A percentile compares a stretch with the other conserved stretches of the same genome.
These are phyloP conservation scores for Apiotrichum sp. DNA, from an alignment of 1,284 basidiomycete species.

Conservation along the genomic window DNA sequence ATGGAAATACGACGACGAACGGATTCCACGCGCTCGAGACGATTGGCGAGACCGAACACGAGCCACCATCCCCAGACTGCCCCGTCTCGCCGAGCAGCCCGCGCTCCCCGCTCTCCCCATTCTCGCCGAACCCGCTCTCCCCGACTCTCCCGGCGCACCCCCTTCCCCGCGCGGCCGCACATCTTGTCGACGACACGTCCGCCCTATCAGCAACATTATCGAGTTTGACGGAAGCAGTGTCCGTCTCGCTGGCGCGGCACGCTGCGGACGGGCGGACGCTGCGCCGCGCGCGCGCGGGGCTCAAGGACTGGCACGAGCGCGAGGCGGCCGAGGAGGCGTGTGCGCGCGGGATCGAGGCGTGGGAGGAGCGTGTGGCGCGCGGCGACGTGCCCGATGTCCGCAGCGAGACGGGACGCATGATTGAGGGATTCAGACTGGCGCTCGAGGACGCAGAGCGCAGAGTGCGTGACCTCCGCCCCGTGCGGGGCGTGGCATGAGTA, in stretches of 20 bases:
- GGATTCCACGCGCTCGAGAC: background rate
- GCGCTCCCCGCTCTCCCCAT: background rate
- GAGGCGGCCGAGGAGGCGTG: constrained; percentile 11
- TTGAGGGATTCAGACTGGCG: constrained; percentile 12
- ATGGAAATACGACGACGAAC: too few species aligned
- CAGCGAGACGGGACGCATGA: background rate
- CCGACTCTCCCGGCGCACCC: background rate
- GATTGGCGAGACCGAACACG: background rate
- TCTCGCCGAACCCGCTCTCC: background rate
- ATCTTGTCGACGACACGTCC: background rate
- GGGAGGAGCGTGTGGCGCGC: constrained; percentile 3
- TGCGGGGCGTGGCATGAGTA: background rate
- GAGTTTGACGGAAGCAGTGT: background rate
- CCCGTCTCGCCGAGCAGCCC: background rate
- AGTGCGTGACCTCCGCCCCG: background rate
- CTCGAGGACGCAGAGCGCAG: constrained; percentile 1
- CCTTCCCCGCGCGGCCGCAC: background rate
- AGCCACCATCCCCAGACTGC: background rate
- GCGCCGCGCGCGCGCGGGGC: constrained; percentile 8
- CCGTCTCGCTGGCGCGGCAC: constrained; percentile 2
- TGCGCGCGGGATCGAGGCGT: constrained; percentile 7
- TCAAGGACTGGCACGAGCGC: constrained; percentile 4
- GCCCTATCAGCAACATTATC: background rate
- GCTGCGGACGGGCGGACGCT: background rate
- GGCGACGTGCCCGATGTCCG: constrained; percentile 2